Conservation (phyloP, 1,284 basidiomycete genomes). For the Cutaneotrichosporon dermatis region DNA sequence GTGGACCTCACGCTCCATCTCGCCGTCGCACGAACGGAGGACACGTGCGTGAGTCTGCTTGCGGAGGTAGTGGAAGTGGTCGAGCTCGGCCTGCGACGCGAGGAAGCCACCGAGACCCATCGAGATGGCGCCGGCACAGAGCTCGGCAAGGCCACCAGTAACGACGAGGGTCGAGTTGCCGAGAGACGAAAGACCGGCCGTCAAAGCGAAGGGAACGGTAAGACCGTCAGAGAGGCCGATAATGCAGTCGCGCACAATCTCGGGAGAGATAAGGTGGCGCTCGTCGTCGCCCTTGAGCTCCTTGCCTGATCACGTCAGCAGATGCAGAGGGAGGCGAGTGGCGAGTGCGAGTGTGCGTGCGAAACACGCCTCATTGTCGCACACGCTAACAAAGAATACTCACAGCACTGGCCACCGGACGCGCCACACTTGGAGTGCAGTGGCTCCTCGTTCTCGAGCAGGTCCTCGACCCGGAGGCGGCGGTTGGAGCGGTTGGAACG, state of each 20-base stretch:
- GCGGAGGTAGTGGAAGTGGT: constrained; percentile 81
- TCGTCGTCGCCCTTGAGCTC: constrained; percentile 51
- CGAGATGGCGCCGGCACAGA: constrained; percentile 85
- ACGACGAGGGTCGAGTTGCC: constrained; percentile 85
- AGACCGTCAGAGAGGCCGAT: constrained; percentile 96
- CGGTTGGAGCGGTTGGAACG: constrained; percentile 12
- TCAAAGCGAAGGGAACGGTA: constrained; percentile 86
- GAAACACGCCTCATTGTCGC: too few species aligned
- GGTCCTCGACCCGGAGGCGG: constrained; percentile 23
- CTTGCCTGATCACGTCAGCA: constrained; percentile 23
- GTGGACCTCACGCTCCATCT: constrained; percentile 92
- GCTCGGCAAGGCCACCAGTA: constrained; percentile 82
- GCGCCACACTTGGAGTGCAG: constrained; percentile 43
- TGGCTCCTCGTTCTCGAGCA: constrained; percentile 35
- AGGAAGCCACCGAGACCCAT: constrained; percentile 99
- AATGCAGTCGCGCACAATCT: constrained; percentile 59
- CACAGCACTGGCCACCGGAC: constrained; percentile 36
- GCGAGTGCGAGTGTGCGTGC: too few species aligned
- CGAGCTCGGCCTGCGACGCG: constrained; percentile 90
- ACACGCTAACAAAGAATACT: constrained; percentile 11
- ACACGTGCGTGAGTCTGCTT: constrained; percentile 75
- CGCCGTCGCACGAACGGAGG: constrained; percentile 76
- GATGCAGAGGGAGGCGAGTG: too few species aligned
- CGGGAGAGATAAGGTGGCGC: constrained; percentile 48
- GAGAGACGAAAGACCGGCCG: constrained; percentile 76